Evolutionary conservation across 2,329 filamentous ascomycete genomes (phyloP).

Genomic region (Simplicillium sp.): DNA sequence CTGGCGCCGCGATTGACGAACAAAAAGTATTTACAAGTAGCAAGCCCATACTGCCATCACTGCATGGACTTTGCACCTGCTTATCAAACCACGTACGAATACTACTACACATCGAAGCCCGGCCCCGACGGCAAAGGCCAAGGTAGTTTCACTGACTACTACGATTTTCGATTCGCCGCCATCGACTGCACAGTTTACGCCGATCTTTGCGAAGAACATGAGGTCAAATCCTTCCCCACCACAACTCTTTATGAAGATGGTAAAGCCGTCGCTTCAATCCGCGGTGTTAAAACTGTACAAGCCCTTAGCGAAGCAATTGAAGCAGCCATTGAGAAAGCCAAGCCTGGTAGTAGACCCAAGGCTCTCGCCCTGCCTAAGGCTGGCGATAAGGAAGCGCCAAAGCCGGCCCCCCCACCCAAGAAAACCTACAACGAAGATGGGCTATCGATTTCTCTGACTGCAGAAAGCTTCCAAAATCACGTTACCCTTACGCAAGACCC

Average conservation of each 20-base stretch:
- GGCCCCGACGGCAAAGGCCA: constrained; percentile 44
- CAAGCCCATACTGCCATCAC: constrained; percentile 56
- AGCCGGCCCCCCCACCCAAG: constrained; percentile 7
- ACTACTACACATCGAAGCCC: constrained; percentile 79
- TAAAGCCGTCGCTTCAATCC: constrained; percentile 50
- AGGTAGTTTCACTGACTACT: constrained; percentile 65
- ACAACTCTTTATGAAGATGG: constrained; percentile 77
- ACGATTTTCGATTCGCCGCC: constrained; percentile 79
- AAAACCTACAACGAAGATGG: constrained; percentile 59
- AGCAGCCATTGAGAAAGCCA: constrained; percentile 62
- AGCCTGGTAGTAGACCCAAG: constrained; percentile 69
- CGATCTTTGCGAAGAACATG: constrained; percentile 63
- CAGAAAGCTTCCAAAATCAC: constrained; percentile 75
- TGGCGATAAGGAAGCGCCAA: constrained; percentile 45
- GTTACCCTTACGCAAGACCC: constrained; percentile 84
- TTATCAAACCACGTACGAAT: constrained; percentile 91
- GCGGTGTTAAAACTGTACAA: constrained; percentile 59
- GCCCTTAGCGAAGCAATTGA: constrained; percentile 65
- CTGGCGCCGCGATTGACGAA: too few relatives aligned
- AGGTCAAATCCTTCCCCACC: constrained; percentile 63
- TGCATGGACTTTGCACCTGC: constrained; percentile 73
- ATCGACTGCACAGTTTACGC: constrained; percentile 80
- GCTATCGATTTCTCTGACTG: constrained; percentile 63
- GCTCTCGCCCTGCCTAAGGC: constrained; percentile 60
- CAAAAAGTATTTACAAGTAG: too few relatives aligned